phyloP scores from a whole-genome alignment of 805 yeast species.

The Metschnikowia continentalis region DNA sequence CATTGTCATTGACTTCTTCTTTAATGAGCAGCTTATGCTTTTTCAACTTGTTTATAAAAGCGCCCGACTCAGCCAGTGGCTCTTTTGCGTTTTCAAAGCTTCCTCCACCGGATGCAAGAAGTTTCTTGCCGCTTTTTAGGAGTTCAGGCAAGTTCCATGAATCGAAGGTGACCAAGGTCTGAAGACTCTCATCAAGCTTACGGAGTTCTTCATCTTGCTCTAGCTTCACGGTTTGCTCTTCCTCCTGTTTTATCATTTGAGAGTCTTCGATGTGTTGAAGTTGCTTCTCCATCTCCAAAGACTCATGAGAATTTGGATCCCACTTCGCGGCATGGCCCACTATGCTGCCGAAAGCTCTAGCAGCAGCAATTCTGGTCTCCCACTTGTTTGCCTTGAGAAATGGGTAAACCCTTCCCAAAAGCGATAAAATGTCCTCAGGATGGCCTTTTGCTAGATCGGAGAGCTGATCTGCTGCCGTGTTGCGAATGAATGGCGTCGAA shows the following conservation, averaged over 20 bases:
- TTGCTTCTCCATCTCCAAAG: constrained; percentile 21
- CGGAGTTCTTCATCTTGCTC: constrained; percentile 42
- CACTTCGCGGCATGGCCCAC: constrained; percentile 72
- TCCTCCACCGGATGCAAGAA: constrained; percentile 61
- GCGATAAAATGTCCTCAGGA: constrained; percentile 83
- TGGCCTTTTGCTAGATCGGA: constrained; percentile 92
- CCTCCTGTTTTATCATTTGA: constrained; percentile 24
- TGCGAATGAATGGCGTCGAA: constrained; percentile 86
- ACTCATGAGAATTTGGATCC: constrained; percentile 67
- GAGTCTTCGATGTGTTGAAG: constrained; percentile 14
- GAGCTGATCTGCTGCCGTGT: constrained; percentile 95
- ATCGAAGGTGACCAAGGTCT: constrained; percentile 44
- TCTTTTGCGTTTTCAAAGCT: constrained; percentile 30
- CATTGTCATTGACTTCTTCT: constrained; percentile 6
- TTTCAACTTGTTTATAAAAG: constrained; percentile 44
- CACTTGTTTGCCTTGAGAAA: constrained; percentile 77
- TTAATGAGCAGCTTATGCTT: constrained; percentile 45
- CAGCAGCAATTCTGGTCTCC: constrained; percentile 96
- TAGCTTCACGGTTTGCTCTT: constrained; percentile 29
- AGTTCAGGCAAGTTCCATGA: constrained; percentile 49
- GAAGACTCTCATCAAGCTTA: constrained; percentile 36
- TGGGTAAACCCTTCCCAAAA: constrained; percentile 88
- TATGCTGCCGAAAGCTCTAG: constrained; percentile 91
- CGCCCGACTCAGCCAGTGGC: constrained; percentile 37
- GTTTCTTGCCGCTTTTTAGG: constrained; percentile 47